Evolutionary conservation across 805 yeast genomes (phyloP).

Genomic region (Yarrowia sp.): DNA sequence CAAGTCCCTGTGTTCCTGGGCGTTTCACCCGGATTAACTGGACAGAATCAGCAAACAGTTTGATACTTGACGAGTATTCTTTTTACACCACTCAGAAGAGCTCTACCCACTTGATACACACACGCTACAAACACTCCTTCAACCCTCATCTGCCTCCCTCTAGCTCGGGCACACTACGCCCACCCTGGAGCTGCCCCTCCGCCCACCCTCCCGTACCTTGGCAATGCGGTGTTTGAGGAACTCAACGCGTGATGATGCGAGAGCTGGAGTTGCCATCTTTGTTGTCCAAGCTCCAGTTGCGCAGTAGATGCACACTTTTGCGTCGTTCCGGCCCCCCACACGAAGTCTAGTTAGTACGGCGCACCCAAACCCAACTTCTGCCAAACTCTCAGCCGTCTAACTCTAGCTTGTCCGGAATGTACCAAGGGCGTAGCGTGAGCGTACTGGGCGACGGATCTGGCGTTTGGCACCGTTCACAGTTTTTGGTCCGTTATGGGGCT

Average conservation of each 20-base stretch:
- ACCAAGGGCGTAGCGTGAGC: conserved; percentile 1
- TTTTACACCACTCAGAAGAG: too few relatives aligned
- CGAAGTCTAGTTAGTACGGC: conserved; percentile 8
- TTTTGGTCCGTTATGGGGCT: too few relatives aligned
- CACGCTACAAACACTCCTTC: background rate
- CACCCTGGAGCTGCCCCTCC: conserved; percentile 16
- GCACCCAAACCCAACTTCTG: background rate
- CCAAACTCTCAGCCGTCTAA: conserved; percentile 11
- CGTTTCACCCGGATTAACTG: conserved; percentile 1
- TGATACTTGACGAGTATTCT: too few relatives aligned
- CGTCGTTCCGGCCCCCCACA: conserved; percentile 16
- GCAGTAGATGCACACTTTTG: conserved; percentile 4
- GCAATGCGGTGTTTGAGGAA: conserved; percentile 22
- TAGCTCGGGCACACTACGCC: background rate
- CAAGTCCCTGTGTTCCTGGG: background rate
- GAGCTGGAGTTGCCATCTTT: background rate
- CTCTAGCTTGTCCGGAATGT: conserved; percentile 22
- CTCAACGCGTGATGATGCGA: conserved; percentile 10
- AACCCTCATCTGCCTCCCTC: background rate
- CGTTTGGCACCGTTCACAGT: background rate
- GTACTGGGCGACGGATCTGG: background rate
- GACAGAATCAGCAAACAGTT: background rate
- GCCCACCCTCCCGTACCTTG: conserved; percentile 27
- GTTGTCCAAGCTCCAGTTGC: background rate
- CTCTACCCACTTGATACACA: too few relatives aligned